Evolutionary conservation across 2,329 filamentous ascomycete genomes (phyloP), one percentile per base, ranked within the genome.

Genomic region (Arthrobotrys megalospora): DNA sequence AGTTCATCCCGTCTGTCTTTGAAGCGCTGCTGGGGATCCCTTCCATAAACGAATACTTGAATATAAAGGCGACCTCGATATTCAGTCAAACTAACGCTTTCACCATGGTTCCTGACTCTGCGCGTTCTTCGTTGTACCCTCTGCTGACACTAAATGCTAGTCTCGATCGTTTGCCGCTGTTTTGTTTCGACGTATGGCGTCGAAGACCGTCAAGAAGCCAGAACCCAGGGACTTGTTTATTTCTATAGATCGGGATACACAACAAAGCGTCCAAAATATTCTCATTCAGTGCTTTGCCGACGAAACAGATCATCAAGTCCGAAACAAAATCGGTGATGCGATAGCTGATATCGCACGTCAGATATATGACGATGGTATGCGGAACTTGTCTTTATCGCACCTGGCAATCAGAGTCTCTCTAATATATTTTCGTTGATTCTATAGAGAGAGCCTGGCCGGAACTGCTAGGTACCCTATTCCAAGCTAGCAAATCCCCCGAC

Each of bases 271-370:
- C 41, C 71, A 80, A 62, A 73, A 62, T 16, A 64, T 81, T 41
- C 63, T 82, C 38, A 73, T 82, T 11, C 80, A 80, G 28, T 80
- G 76, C 66, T 82, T 82, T 65, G 79, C 79, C 19, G 77, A 87
- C 79, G 96, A 98, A 86, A 86, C 89, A 21, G 89, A 92, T 79
- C 89, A 90, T 79, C 87, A 89, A 45, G 92, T 97, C 55, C 89
- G 96, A 82, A 96, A 97, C 86, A 99, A 99, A 85, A 92, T 98
- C 83, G 96, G 94, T 82, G 96, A 99, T 85, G 94, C 95, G n/a
- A 92, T 98, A 79, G 96, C 96, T 24, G 96, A 99, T 85, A 88
- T 99, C 78, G 96, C 95, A 52, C 90, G 96, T 82, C 94, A 99
- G 86, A 97, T 97, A 85, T 92, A 93, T 52, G 96, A 98, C 82